phyloP scores from a whole-genome alignment of 768 basidiomycete species.

The Russula abietina region DNA sequence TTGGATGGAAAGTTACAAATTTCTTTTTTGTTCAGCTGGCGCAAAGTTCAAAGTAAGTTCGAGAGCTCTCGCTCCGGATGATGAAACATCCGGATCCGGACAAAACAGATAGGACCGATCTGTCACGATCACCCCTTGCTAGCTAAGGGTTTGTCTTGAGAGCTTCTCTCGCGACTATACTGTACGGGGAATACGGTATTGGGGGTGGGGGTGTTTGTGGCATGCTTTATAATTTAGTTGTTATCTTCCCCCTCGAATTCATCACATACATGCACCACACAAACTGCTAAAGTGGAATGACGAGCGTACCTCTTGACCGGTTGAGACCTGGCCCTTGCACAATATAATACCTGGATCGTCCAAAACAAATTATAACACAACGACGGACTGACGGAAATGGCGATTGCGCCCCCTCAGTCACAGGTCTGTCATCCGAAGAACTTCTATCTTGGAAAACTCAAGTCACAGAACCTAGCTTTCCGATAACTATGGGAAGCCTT shows the following conservation, averaged over 20 bases:
- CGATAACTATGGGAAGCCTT: background rate
- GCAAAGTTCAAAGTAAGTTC: too few relatives aligned
- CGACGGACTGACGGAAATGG: background rate
- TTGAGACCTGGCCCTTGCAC: background rate
- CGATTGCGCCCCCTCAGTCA: background rate
- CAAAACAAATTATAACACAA: background rate
- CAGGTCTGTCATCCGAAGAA: background rate
- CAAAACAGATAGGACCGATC: background rate
- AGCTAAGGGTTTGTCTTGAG: background rate
- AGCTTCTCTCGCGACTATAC: background rate
- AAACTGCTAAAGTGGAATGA: too few relatives aligned
- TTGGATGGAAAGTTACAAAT: background rate
- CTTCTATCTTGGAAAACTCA: conserved; percentile 1
- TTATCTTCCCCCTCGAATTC: too few relatives aligned
- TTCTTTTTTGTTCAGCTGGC: too few relatives aligned
- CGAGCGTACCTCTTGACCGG: background rate
- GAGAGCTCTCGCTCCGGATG: too few relatives aligned
- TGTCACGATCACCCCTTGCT: background rate
- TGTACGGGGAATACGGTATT: too few relatives aligned
- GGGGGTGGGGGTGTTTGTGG: background rate
- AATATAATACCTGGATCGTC: background rate
- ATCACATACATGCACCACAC: too few relatives aligned
- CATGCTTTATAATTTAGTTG: too few relatives aligned
- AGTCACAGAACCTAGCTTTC: background rate
- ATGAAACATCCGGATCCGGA: background rate